phyloP scores from a whole-genome alignment of 2,329 filamentous ascomycete genomes.

The Penicillium palitans region DNA sequence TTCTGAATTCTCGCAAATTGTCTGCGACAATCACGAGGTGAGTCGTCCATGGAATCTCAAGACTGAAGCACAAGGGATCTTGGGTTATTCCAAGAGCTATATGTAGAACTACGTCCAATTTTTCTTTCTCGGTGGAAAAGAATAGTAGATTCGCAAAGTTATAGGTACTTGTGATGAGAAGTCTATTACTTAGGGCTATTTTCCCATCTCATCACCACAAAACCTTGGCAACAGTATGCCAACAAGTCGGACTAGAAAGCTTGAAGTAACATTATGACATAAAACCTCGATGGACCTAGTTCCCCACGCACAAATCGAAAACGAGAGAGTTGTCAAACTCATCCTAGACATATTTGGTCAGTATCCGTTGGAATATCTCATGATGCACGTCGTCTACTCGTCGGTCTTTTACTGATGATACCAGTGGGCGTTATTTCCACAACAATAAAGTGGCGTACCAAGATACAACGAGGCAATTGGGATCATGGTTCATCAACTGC shows the following conservation, averaged over 20 bases:
- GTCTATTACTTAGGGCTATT: background rate
- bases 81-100: background rate
- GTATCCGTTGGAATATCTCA: background rate
- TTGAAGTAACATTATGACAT: background rate
- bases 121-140: background rate
- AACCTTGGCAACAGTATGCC: background rate
- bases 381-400: constrained; percentile 4
- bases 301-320: too few species aligned
- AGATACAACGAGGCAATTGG: background rate
- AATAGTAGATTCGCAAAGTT: background rate
- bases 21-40: background rate
- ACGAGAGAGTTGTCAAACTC: background rate
- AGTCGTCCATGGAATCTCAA: background rate
- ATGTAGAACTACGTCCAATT: background rate
- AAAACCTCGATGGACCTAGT: background rate
- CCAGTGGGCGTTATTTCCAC: too few species aligned
- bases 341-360: background rate
- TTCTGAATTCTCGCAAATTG: background rate
- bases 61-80: background rate
- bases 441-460: too few species aligned
- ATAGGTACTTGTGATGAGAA: background rate
- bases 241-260: background rate
- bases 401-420: constrained; percentile 3
- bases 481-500: background rate
- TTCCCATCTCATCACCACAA: background rate